Evolutionary conservation across 306 rosid genomes (phyloP), one percentile per base, ranked within the genome.

Genomic region (Medicago arabica): DNA sequence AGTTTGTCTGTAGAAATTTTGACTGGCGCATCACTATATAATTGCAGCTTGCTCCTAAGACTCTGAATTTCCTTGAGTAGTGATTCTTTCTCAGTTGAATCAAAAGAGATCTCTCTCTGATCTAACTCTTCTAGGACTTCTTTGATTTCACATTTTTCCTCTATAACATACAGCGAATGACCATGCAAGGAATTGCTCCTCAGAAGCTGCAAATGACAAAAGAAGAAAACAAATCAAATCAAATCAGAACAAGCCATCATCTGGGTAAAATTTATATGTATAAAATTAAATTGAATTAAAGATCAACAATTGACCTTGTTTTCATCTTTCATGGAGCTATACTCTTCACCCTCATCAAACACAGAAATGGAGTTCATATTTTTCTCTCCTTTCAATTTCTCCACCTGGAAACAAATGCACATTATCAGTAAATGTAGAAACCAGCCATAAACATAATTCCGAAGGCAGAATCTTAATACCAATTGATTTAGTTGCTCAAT

Each of bases 21-120:
- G n/a, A 62, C 67, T 16, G 85, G 84, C 59, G 82, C 84, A 75
- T 84, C 93, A 78, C 80, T 59, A 10, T 80, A 76, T 57, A 83
- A 60, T 78, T 84, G 91, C 88, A 95, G 75, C 82, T 89, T 92
- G 86, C 86, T 85, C 75, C 86, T 88, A 80, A 87, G 71, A 74
- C 65, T 82, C 72, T 88, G 93, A 80, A 90, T 91, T 87, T 95
- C 99, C 74, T 84, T 78, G 13, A 95, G 93, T 78, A 95, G 93
- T 65, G 71, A 88, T 82, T 90, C 99, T 80, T 92, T 96, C 90
- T 92, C 99, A 75, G 77, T 69, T 76, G 75, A 83, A 88, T 90
- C 89, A 75, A 83, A 83, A 62, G 69, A 72, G 69, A 34, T 21
- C 46, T 73, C 81, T 59, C 77, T 72, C 84, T 73, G 75, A 25